Evolutionary conservation across 2,329 filamentous ascomycete genomes (phyloP), one percentile per base, ranked within the genome.

Genomic region (Calonectria pauciramosa): DNA sequence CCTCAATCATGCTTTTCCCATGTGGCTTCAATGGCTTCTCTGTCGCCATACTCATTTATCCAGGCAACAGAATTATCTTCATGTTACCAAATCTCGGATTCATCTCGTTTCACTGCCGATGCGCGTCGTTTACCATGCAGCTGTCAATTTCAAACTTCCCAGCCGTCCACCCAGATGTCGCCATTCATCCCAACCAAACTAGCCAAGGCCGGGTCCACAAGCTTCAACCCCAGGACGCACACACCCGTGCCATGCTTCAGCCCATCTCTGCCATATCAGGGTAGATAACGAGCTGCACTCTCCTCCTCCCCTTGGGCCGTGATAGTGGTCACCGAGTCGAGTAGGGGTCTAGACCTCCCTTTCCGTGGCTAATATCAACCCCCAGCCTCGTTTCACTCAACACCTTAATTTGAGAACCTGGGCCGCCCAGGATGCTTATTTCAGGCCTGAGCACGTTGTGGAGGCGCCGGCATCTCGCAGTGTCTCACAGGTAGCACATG

Each of bases 1-100:
- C 68, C 68, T 66, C 68, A 56, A 54, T 60, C 52, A 60, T 52
- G 66, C 47, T 41, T 60, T 41, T 56, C 36, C 34, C n/a, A 44
- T 34, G 66, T 28, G 56, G 23, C 26, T 41, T 14, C 3, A n/a
- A 54, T 63, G n/a, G 14, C 36, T 16, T 18, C 10, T 28, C 23
- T 41, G 14, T 18, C 14, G 18, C 36, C n/a, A 18, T 16, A 13
- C 36, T 60, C 56, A 16, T 38, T 14, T 11, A 26, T 30, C 54
- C 30, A 16, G 30, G 9, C 52, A n/a, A n/a, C 30, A 56, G 20
- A 54, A 30, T 30, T 23, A 30, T 32, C 28, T 20, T 28, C 16
- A 11, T 41, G 28, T 5, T 36, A 10, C 26, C 56, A 28, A 41
- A 38, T 16, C 36, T 38, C 36, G 23, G 3, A 41, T 26, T 23